A percentile compares a stretch with the other conserved stretches of the same genome.
These are phyloP conservation scores for Trypanosoma platydactyli DNA, from an alignment of 208 protist genomes.

Conservation along the genomic window DNA sequence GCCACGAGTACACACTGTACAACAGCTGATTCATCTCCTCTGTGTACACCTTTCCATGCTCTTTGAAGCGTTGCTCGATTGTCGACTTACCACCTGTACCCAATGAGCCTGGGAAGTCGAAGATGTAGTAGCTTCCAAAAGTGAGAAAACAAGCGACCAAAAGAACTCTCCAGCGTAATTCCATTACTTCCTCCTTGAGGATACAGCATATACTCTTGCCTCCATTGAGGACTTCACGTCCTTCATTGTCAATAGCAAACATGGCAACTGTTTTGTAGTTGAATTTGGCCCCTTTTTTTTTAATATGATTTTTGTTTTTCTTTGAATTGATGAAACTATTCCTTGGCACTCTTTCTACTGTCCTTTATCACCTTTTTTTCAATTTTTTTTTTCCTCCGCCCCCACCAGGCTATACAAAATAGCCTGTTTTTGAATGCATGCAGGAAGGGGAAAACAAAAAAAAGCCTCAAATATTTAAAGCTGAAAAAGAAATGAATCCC, in stretches of 20 bases:
- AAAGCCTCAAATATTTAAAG: too few relatives aligned
- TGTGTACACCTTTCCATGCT: constrained; percentile 54
- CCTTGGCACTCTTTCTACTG: background rate
- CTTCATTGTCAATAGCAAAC: background rate
- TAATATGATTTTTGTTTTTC: background rate
- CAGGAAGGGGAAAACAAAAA: too few relatives aligned
- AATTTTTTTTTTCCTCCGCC: background rate
- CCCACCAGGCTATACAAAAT: too few relatives aligned
- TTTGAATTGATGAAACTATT: background rate
- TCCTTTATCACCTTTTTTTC: background rate
- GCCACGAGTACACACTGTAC: constrained; percentile 93
- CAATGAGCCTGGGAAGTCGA: constrained; percentile 82
- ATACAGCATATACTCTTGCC: constrained; percentile 6
- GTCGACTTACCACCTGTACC: constrained; percentile 55
- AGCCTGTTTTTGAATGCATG: too few relatives aligned
- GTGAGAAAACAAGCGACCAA: constrained; percentile 79
- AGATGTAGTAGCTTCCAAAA: constrained; percentile 83
- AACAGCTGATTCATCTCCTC: constrained; percentile 88
- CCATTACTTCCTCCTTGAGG: constrained; percentile 45
- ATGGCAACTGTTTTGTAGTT: background rate
- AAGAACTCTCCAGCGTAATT: constrained; percentile 81
- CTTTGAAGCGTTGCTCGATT: constrained; percentile 64
- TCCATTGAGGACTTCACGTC: background rate
- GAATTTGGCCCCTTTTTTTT: background rate
- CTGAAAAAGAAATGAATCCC: too few relatives aligned